Percentiles rank a stretch among this genome's conserved stretches.
Conservation (phyloP, 305 asterid genomes). For the Vinca major region DNA sequence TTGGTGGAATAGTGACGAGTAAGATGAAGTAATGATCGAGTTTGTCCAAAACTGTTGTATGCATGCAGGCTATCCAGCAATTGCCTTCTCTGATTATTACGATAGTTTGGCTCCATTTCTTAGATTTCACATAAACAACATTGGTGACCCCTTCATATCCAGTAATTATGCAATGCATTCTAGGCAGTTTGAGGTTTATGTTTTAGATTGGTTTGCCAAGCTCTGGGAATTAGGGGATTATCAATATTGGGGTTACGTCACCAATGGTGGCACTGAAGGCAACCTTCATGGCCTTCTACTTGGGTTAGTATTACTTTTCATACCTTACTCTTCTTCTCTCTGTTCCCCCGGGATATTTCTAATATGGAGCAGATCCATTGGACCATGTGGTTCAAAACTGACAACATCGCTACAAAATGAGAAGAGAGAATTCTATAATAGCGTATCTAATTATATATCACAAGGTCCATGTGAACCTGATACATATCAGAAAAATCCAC, state of each 20-base stretch:
- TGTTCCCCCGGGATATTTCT: no score
- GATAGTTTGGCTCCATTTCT: conserved; percentile 12
- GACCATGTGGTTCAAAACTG: no score
- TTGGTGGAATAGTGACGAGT: no score
- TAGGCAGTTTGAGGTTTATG: conserved; percentile 16
- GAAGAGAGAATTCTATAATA: no score
- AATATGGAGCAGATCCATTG: no score
- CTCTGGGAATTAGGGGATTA: conserved; percentile 13
- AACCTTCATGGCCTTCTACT: conserved; percentile 16
- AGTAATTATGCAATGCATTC: conserved; percentile 14
- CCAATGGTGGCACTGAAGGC: conserved; percentile 16
- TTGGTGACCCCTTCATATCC: conserved; percentile 16
- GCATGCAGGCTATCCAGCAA: conserved; percentile 12
- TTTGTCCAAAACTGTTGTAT: not conserved
- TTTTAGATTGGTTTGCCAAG: conserved; percentile 19
- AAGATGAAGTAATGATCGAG: not conserved
- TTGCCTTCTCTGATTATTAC: conserved; percentile 5
- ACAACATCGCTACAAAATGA: no score
- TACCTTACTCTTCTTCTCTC: no score
- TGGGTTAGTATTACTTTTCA: conserved; percentile 5
- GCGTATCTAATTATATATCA: no score
- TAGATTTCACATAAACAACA: conserved; percentile 13
- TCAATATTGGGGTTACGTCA: conserved; percentile 18
- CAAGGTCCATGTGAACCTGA: no score
- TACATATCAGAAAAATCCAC: no score